These are phyloP conservation scores for Geotrichum reessii DNA, from an alignment of 1,139 yeast genomes.

Conservation along the genomic window DNA sequence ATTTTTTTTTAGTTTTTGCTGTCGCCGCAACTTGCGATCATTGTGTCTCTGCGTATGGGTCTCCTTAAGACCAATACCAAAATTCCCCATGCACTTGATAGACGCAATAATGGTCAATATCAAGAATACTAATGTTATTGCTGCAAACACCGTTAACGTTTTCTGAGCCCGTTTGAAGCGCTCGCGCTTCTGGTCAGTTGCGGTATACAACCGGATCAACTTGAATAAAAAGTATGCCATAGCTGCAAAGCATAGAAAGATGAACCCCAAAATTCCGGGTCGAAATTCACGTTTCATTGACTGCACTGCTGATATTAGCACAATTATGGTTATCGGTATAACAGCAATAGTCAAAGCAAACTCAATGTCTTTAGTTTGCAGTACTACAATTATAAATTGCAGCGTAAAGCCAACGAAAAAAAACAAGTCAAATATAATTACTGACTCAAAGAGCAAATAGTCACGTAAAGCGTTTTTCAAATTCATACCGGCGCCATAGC, in stretches of 20 bases:
- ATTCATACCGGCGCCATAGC: slow-evolving; percentile 46
- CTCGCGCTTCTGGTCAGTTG: slow-evolving; percentile 29
- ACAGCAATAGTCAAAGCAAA: slow-evolving; percentile 48
- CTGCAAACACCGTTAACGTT: slow-evolving; percentile 47
- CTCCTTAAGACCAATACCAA: slow-evolving; percentile 24
- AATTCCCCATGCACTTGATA: slow-evolving; percentile 38
- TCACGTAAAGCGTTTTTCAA: slow-evolving; percentile 41
- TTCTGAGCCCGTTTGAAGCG: slow-evolving; percentile 46
- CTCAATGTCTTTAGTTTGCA: slow-evolving; percentile 42
- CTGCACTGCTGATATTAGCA: slow-evolving; percentile 40
- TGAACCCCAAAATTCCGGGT: slow-evolving; percentile 34
- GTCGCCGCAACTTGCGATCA: background rate
- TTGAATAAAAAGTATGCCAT: slow-evolving; percentile 49
- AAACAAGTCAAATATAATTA: slow-evolving; percentile 46
- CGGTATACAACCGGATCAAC: slow-evolving; percentile 44
- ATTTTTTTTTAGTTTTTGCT: background rate
- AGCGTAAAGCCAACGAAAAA: slow-evolving; percentile 51
- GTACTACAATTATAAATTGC: slow-evolving; percentile 49
- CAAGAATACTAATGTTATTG: slow-evolving; percentile 42
- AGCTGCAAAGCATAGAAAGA: slow-evolving; percentile 40
- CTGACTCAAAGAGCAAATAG: slow-evolving; percentile 38
- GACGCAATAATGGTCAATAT: slow-evolving; percentile 40
- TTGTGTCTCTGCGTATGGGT: background rate
- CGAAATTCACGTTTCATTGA: slow-evolving; percentile 41
- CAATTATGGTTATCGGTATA: slow-evolving; percentile 44